Evolutionary conservation across 192 early-diverging fungal species (phyloP).

Genomic region (Backusella parvicylindrica): DNA sequence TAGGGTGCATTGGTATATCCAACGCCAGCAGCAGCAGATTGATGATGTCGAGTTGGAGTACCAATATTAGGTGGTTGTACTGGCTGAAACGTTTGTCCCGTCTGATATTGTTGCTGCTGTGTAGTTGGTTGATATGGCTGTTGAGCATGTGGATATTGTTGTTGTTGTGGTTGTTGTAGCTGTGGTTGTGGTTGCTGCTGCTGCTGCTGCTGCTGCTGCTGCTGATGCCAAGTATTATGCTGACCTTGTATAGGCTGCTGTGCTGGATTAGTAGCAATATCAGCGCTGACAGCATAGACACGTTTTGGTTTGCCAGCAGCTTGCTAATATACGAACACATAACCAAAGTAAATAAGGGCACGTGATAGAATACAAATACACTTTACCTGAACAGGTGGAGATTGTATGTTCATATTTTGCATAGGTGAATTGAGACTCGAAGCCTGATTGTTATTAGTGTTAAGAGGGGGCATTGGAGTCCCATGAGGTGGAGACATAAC

Average conservation of each 20-base stretch:
- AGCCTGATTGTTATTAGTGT: background rate
- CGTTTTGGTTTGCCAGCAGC: constrained; percentile 8
- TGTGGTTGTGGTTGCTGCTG: background rate
- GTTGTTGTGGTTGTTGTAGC: too few relatives aligned
- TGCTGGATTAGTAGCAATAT: constrained; percentile 21
- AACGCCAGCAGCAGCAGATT: constrained; percentile 6
- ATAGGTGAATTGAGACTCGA: constrained; percentile 15
- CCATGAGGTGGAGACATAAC: background rate
- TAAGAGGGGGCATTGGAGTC: background rate
- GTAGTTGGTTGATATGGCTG: background rate
- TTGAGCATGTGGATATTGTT: background rate
- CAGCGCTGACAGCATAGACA: constrained; percentile 29
- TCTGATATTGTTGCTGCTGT: background rate
- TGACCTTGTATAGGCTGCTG: constrained; percentile 17
- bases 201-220: background rate
- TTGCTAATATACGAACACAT: background rate
- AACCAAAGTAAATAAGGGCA: background rate
- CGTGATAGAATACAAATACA: background rate
- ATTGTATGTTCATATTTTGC: constrained; percentile 25
- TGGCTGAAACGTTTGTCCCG: constrained; percentile 14
- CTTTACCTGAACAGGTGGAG: background rate
- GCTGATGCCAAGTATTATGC: background rate
- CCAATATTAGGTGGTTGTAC: constrained; percentile 29
- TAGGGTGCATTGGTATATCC: constrained; percentile 7
- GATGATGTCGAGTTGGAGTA: constrained; percentile 21